Conservation (phyloP, 31 red algal genomes). For the Endocladia muricata region DNA sequence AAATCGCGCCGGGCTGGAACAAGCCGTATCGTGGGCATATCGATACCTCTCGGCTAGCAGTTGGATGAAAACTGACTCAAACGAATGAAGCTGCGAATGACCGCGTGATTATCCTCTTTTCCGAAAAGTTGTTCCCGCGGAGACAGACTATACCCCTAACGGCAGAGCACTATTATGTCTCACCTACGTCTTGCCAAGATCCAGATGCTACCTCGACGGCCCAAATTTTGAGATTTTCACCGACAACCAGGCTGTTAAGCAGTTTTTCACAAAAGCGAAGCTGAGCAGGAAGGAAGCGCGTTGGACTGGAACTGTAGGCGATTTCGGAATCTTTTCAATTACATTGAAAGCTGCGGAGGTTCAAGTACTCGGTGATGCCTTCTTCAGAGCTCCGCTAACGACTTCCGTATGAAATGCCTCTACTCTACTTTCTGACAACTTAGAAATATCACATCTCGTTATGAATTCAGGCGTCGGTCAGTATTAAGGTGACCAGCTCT, state of each 20-base stretch:
- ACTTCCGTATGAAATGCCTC: too few species aligned
- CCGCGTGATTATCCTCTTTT: background rate
- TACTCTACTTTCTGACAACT: background rate
- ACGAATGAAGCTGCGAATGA: background rate
- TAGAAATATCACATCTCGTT: background rate
- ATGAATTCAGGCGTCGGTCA: background rate
- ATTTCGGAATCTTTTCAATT: background rate
- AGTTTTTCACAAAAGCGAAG: constrained; percentile 4
- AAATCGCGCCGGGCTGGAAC: constrained; percentile 7
- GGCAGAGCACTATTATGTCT: constrained; percentile 15
- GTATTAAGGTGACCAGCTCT: background rate
- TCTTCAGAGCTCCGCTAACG: background rate
- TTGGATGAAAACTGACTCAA: constrained; percentile 6
- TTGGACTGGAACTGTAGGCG: background rate
- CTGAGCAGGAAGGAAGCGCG: background rate
- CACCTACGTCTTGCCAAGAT: background rate
- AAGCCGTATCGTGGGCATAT: constrained; percentile 2
- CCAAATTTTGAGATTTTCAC: background rate
- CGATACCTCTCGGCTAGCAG: constrained; percentile 10
- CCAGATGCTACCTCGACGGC: background rate
- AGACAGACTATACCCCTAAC: constrained; percentile 11
- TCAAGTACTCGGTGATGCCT: background rate
- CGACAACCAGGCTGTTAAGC: background rate
- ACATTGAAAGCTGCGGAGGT: background rate
- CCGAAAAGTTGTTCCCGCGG: background rate